Evolutionary conservation across 148 eudicot species (phyloP).

Genomic region (Mesembryanthemum crystallinum): DNA sequence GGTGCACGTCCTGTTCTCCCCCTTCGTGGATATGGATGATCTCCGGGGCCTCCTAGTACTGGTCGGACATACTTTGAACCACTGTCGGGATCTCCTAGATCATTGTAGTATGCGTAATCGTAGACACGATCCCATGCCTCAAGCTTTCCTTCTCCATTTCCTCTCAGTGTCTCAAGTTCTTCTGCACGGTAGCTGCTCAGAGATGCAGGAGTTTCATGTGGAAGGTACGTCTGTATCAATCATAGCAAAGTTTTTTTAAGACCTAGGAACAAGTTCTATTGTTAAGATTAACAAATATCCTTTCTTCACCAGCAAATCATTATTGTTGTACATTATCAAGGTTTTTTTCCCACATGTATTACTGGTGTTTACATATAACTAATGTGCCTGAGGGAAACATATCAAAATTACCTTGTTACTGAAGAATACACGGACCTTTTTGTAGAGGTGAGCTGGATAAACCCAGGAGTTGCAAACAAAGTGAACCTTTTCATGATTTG

Average conservation of each 20-base stretch:
- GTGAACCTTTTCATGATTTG: slow-evolving; percentile 46
- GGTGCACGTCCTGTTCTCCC: slow-evolving; percentile 76
- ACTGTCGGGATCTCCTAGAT: slow-evolving; percentile 67
- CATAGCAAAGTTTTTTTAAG: not conserved
- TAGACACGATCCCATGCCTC: slow-evolving; percentile 88
- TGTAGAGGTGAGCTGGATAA: slow-evolving; percentile 51
- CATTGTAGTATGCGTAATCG: slow-evolving; percentile 76
- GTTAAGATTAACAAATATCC: not conserved
- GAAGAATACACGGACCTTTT: slow-evolving; percentile 66
- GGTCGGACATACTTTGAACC: slow-evolving; percentile 51
- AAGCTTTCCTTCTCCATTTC: slow-evolving; percentile 61
- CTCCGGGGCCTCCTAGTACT: slow-evolving; percentile 57
- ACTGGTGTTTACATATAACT: too few relatives aligned
- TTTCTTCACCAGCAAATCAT: too few relatives aligned
- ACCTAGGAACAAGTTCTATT: not conserved
- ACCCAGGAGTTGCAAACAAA: slow-evolving; percentile 83
- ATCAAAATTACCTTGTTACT: slow-evolving; percentile 55
- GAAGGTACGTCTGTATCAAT: slow-evolving; percentile 59
- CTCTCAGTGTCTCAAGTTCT: slow-evolving; percentile 61
- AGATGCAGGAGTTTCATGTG: slow-evolving; percentile 59
- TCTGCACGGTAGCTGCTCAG: slow-evolving; percentile 53
- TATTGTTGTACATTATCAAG: too few relatives aligned
- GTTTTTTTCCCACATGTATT: too few relatives aligned
- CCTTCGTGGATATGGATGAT: slow-evolving; percentile 86
- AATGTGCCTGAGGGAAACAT: too few relatives aligned